Conservation (phyloP, 202 grass and related monocot genomes). For the Musa balbisiana region DNA sequence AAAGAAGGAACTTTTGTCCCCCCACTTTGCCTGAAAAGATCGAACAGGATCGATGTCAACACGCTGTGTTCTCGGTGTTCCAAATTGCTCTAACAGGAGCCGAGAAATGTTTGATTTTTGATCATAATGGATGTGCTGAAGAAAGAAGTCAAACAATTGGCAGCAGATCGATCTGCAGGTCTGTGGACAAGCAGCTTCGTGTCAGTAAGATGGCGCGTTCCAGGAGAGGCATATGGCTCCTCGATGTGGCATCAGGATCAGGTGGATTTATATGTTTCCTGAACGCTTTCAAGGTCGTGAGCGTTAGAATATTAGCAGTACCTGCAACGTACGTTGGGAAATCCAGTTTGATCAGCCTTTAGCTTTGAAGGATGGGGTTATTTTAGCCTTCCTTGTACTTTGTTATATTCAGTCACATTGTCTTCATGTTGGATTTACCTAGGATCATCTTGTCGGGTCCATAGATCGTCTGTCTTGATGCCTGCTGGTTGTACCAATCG, state of each 20-base stretch:
- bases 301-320: conserved; percentile 43
- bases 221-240: conserved; percentile 57
- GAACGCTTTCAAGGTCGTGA: conserved; percentile 50
- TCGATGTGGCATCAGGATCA: conserved; percentile 46
- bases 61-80: no score
- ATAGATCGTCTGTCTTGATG: no score
- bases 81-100: no score
- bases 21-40: no score
- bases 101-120: conserved; percentile 45
- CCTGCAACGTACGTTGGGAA: conserved; percentile 62
- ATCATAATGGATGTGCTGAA: conserved; percentile 57
- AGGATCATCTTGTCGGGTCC: no score
- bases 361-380: no score
- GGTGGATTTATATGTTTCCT: conserved; percentile 75
- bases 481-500: no score
- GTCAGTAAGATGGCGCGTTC: conserved; percentile 72
- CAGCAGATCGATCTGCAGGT: conserved; percentile 61
- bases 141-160: conserved; percentile 58
- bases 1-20: no score
- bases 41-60: no score
- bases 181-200: conserved; percentile 39
- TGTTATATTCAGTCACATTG: no score
- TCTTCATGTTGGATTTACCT: no score
- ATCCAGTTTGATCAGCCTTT: conserved; percentile 5
- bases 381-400: no score